Conservation (phyloP, 2,329 filamentous ascomycete species). For the Stagonosporopsis cucurbitacearum region DNA sequence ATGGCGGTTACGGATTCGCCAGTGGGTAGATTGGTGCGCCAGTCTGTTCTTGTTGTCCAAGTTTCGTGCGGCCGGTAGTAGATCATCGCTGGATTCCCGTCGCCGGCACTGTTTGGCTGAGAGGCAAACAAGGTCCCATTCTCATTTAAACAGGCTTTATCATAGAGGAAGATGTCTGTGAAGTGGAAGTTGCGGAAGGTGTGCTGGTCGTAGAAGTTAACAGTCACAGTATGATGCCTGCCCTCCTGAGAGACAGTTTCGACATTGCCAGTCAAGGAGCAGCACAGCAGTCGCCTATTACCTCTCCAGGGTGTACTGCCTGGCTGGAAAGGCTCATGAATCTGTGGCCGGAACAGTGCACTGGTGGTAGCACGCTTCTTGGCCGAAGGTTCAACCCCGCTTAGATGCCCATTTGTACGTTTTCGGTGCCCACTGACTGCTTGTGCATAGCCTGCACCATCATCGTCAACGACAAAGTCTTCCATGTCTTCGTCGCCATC, state of each 20-base stretch:
- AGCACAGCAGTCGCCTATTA: slow-evolving; percentile 88
- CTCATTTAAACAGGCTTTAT: slow-evolving; percentile 90
- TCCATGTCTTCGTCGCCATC: slow-evolving; percentile 60
- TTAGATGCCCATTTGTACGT: slow-evolving; percentile 59
- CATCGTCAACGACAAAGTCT: slow-evolving; percentile 93
- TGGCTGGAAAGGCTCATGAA: slow-evolving; percentile 88
- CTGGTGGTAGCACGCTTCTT: slow-evolving; percentile 61
- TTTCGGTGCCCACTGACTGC: slow-evolving; percentile 68
- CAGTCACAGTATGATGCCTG: slow-evolving; percentile 85
- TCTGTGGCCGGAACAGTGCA: slow-evolving; percentile 64
- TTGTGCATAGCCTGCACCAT: slow-evolving; percentile 85
- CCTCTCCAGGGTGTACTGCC: slow-evolving; percentile 96
- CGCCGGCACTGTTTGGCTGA: slow-evolving; percentile 59
- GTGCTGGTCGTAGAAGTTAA: slow-evolving; percentile 96
- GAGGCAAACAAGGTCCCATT: slow-evolving; percentile 86
- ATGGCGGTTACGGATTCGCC: slow-evolving; percentile 89
- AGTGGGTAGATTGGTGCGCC: slow-evolving; percentile 83
- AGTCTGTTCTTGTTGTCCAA: slow-evolving; percentile 90
- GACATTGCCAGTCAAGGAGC: slow-evolving; percentile 92
- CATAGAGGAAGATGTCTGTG: slow-evolving; percentile 93
- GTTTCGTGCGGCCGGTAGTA: slow-evolving; percentile 97
- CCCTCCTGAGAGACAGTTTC: slow-evolving; percentile 98
- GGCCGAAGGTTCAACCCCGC: slow-evolving; percentile 51
- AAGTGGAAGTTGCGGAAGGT: slow-evolving; percentile 95
- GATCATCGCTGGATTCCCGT: slow-evolving; percentile 74